Conservation (phyloP, 331 rosid species). For the Pyrus hybrid region DNA sequence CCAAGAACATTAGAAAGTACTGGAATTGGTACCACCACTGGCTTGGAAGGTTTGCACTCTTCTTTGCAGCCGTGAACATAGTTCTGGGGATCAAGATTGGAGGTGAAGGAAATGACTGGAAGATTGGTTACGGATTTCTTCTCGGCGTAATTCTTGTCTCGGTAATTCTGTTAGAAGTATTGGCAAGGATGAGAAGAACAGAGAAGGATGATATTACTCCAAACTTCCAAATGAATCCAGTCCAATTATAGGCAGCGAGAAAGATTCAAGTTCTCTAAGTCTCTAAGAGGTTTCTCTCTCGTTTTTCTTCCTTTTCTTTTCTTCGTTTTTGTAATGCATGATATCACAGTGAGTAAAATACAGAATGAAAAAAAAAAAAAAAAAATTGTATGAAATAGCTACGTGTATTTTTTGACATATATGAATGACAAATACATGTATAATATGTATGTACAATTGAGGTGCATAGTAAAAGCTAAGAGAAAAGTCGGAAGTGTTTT, state of each 20-base stretch:
- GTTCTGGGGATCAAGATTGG: conserved; percentile 77
- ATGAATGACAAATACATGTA: too few species aligned
- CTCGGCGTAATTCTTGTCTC: conserved; percentile 48
- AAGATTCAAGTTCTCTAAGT: conserved; percentile 10
- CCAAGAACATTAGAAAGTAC: conserved; percentile 36
- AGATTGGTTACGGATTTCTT: conserved; percentile 80
- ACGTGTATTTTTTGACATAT: too few species aligned
- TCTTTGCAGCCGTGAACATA: conserved; percentile 85
- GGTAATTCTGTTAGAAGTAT: conserved; percentile 54
- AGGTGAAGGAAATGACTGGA: conserved; percentile 74
- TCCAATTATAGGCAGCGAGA: conserved; percentile 22
- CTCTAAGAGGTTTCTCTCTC: conserved; percentile 22
- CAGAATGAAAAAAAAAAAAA: too few species aligned
- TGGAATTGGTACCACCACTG: conserved; percentile 94
- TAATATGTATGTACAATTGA: too few species aligned
- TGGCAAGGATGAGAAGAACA: conserved; percentile 64
- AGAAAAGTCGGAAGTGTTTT: too few species aligned
- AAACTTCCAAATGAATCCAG: conserved; percentile 57
- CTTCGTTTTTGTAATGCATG: background rate
- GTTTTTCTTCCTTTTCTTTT: background rate
- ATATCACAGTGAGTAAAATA: too few species aligned
- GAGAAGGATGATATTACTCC: conserved; percentile 45
- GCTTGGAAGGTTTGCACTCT: conserved; percentile 84
- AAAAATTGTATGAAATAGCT: too few species aligned
- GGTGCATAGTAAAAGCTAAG: too few species aligned